A percentile compares a stretch with the other conserved stretches of the same genome.
These are phyloP conservation scores for Leptoxyphium fumago DNA, from an alignment of 2,329 filamentous ascomycete species.

Conservation along the genomic window DNA sequence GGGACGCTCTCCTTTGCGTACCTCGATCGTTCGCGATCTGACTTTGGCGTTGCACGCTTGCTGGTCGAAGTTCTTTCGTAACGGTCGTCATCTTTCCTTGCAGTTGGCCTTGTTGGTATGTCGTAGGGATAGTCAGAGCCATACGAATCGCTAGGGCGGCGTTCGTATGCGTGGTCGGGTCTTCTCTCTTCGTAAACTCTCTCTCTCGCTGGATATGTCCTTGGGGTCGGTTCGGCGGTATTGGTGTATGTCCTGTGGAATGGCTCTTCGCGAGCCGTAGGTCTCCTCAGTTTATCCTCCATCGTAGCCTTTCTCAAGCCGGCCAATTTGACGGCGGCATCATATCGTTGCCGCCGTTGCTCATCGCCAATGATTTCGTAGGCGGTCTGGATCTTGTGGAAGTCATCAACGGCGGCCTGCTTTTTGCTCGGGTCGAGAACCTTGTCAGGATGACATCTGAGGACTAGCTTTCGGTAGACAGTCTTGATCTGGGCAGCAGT, in stretches of 20 bases:
- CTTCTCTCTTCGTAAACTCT: constrained; percentile 20
- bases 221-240: neutral
- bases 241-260: neutral
- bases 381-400: constrained; percentile 81
- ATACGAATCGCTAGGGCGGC: neutral
- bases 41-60: constrained; percentile 4
- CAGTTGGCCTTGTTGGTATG: constrained; percentile 15
- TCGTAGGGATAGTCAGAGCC: constrained; percentile 17
- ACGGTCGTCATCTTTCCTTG: constrained; percentile 23
- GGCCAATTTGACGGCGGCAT: constrained; percentile 55
- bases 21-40: constrained; percentile 2
- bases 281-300: constrained; percentile 19
- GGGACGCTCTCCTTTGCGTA: constrained; percentile 1
- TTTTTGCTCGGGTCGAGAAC: constrained; percentile 58
- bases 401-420: constrained; percentile 67
- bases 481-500: constrained; percentile 70
- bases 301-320: constrained; percentile 45
- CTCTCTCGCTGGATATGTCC: neutral
- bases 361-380: constrained; percentile 84
- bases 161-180: constrained; percentile 14
- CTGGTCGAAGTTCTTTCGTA: constrained; percentile 17
- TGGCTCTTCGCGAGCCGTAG: neutral
- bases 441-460: constrained; percentile 63
- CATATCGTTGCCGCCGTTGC: constrained; percentile 56
- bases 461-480: constrained; percentile 78